Evolutionary conservation across 345 rosid genomes (phyloP).

Genomic region (Kandelia obovata): DNA sequence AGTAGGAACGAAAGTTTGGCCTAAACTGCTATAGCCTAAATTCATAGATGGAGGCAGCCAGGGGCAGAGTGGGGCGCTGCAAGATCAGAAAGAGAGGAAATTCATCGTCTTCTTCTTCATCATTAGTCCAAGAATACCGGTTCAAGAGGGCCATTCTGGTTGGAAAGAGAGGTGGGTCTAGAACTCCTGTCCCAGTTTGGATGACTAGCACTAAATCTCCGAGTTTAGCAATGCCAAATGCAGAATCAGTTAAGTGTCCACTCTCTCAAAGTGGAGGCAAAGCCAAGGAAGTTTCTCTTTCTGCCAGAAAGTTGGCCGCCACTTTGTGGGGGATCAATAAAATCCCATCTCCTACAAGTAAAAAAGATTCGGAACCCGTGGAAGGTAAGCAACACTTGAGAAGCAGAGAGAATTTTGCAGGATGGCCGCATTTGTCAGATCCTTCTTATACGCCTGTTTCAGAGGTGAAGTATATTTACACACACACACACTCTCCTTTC

Average conservation of each 20-base stretch:
- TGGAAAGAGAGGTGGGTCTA: conserved; percentile 56
- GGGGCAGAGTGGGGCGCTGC: conserved; percentile 34
- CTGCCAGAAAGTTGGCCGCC: conserved; percentile 89
- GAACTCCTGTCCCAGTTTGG: conserved; percentile 71
- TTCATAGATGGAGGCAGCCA: conserved; percentile 28
- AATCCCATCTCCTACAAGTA: conserved; percentile 37
- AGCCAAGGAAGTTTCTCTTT: conserved; percentile 40
- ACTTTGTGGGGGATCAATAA: conserved; percentile 79
- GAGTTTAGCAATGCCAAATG: conserved; percentile 26
- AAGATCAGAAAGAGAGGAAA: conserved; percentile 90
- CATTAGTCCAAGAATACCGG: conserved; percentile 59
- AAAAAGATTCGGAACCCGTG: conserved; percentile 23
- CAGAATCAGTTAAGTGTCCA: conserved; percentile 30
- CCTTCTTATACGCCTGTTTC: conserved; percentile 48
- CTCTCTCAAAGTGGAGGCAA: conserved; percentile 24
- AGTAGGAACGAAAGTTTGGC: neutral
- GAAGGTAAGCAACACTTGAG: conserved; percentile 34
- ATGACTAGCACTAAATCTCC: conserved; percentile 44
- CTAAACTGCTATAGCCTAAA: neutral
- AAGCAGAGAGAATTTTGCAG: conserved; percentile 28
- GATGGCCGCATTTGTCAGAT: conserved; percentile 47
- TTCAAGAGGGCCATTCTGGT: conserved; percentile 76
- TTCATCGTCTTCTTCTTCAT: conserved; percentile 84
- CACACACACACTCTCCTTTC: no score
- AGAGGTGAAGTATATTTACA: conserved; percentile 37